Evolutionary conservation across 108 stramenopile genomes (phyloP), one percentile per base, ranked within the genome.

Genomic region (Epipyxis sp.): DNA sequence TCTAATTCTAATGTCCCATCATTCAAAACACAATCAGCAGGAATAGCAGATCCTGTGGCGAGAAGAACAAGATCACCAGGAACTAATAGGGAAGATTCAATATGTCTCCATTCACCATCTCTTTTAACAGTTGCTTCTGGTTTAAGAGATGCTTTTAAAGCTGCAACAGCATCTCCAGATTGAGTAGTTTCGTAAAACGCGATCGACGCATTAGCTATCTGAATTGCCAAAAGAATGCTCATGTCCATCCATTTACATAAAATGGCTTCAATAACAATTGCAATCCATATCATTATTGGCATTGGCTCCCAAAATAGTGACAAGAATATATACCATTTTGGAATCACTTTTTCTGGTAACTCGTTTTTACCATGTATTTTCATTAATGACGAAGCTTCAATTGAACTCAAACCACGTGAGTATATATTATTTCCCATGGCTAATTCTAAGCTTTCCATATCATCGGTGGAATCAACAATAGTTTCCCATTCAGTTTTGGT

Each of bases 251-350:
- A 76, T 32, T 44, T 46, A 3, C 57, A 59, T 76, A 83, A 86
- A 0, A 68, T 71, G 42, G 78, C 45, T 79, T 89, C 90, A 0
- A 44, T 59, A 59, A 91, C 85, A 59, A 88, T 61, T 68, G 83
- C 84, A 69, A 88, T 88, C 13, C 86, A 45, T 88, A 91, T 91
- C 90, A 91, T 91, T 81, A 87, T 84, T 78, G 90, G 90, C 90
- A 91, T 91, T 77, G 90, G 90, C 0, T 86, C 86, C 77, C 83
- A 87, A 74, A 91, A 87, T 77, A 85, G 84, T 37, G 81, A 59
- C 10, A 86, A 67, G 68, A 89, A 90, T 40, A 87, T 61, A 29
- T 81, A 79, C 76, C 85, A 85, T 37, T 80, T 43, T 0, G 76
- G 3, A 27, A n/a, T n/a, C n/a, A n/a, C n/a, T n/a, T n/a, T n/a